Conservation (phyloP, 75 land plant species). For the Sequoia sempervirens region DNA sequence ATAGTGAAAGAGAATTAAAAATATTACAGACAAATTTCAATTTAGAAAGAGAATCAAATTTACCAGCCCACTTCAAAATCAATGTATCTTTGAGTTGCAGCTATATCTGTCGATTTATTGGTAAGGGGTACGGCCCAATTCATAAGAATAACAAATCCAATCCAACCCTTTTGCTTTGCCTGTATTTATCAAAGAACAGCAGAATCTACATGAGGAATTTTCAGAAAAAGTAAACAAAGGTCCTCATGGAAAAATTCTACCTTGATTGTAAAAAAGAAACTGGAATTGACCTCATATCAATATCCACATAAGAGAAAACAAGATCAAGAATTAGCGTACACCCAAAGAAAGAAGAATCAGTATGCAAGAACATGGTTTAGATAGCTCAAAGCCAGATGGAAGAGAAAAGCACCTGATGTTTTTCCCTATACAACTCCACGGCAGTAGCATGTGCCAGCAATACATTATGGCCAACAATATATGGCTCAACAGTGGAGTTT, state of each 20-base stretch:
- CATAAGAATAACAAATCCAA: conserved; percentile 29
- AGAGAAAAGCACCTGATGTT: conserved; percentile 12
- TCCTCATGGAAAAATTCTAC: neutral
- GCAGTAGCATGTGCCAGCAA: conserved; percentile 36
- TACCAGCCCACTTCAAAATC: conserved; percentile 55
- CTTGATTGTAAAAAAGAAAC: no score
- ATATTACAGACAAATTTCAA: no score
- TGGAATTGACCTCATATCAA: no score
- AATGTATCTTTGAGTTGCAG: conserved; percentile 40
- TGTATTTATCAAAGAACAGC: conserved; percentile 2
- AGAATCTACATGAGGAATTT: neutral
- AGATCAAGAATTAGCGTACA: no score
- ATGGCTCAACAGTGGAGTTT: conserved; percentile 22
- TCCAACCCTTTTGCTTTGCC: conserved; percentile 36
- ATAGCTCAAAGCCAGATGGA: neutral
- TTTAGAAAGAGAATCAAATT: neutral
- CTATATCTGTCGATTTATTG: conserved; percentile 22
- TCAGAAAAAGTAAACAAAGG: neutral
- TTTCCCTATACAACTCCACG: conserved; percentile 21
- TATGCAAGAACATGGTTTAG: no score
- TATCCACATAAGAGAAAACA: no score
- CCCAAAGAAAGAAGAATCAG: no score
- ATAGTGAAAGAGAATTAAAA: no score
- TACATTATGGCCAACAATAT: conserved; percentile 31
- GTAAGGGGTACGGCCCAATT: conserved; percentile 23